A percentile compares a stretch with the other conserved stretches of the same genome.
phyloP scores from a whole-genome alignment of 176 grass and related monocot species.

The Rhipidocladum racemiflorum region DNA sequence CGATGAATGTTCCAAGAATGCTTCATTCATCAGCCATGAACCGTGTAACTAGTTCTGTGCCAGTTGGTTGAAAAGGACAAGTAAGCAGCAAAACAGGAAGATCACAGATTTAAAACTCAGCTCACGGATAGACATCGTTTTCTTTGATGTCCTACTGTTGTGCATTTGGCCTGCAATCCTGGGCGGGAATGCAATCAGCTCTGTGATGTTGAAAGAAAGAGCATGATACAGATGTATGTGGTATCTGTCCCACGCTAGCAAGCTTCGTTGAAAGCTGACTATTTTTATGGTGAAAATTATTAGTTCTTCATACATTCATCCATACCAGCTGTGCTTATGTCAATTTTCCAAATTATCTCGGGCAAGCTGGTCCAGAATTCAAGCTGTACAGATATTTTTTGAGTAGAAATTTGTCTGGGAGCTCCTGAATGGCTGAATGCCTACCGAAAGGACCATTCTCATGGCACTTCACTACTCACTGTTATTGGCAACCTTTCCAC shows the following conservation, averaged over 20 bases:
- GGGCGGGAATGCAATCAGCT: background rate
- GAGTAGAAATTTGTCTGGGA: background rate
- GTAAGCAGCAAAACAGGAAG: background rate
- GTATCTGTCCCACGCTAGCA: background rate
- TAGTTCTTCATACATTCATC: background rate
- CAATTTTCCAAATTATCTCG: background rate
- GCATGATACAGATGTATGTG: background rate
- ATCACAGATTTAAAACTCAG: background rate
- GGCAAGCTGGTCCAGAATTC: background rate
- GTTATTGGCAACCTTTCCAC: background rate
- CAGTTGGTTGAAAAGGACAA: background rate
- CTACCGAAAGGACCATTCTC: background rate
- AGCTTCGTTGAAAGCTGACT: background rate
- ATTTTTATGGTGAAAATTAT: background rate
- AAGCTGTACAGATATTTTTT: background rate
- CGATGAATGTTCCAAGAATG: conserved; percentile 11
- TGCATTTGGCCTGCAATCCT: background rate
- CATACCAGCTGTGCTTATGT: background rate
- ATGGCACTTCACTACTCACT: background rate
- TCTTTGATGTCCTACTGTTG: background rate
- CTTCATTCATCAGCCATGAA: background rate
- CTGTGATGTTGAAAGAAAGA: background rate
- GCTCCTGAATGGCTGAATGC: background rate
- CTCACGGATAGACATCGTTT: background rate
- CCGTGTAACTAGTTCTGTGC: background rate